Evolutionary conservation across 139 green algal species (phyloP).

Genomic region (Spirogloea muscicola): DNA sequence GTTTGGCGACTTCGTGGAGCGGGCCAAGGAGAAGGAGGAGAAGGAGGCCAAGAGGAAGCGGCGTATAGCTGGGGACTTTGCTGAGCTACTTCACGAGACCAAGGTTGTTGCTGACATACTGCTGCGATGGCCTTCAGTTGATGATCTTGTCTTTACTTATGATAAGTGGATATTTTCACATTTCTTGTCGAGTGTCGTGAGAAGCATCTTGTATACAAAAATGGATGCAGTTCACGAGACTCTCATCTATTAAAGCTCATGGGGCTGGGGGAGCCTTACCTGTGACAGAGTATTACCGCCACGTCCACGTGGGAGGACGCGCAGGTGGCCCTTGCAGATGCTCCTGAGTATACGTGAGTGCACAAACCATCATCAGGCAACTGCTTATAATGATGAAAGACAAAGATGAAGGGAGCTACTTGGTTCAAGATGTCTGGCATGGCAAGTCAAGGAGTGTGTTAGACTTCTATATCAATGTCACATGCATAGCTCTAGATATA

Average conservation of each 20-base stretch:
- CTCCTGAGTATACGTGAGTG: not conserved
- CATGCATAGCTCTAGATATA: not conserved
- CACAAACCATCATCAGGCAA: no score
- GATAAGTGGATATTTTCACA: no score
- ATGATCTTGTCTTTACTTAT: not conserved
- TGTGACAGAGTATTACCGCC: not conserved
- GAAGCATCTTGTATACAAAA: no score
- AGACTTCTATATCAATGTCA: not conserved
- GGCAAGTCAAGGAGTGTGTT: no score
- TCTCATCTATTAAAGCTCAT: no score
- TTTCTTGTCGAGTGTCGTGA: no score
- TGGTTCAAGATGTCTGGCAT: no score
- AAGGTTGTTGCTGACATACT: not conserved
- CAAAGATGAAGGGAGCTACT: no score
- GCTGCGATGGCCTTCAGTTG: not conserved
- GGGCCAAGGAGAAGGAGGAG: conserved; percentile 44
- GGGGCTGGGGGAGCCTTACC: no score
- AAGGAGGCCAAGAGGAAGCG: conserved; percentile 41
- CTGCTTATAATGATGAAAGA: no score
- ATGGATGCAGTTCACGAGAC: no score
- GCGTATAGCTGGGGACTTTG: conserved; percentile 24
- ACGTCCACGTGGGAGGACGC: not conserved
- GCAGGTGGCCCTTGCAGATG: not conserved
- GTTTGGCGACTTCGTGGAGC: conserved; percentile 41
- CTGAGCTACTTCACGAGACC: conserved; percentile 1